Evolutionary conservation across 2,329 filamentous ascomycete species (phyloP), one percentile per base, ranked within the genome.

Genomic region (Xylaria sp.): DNA sequence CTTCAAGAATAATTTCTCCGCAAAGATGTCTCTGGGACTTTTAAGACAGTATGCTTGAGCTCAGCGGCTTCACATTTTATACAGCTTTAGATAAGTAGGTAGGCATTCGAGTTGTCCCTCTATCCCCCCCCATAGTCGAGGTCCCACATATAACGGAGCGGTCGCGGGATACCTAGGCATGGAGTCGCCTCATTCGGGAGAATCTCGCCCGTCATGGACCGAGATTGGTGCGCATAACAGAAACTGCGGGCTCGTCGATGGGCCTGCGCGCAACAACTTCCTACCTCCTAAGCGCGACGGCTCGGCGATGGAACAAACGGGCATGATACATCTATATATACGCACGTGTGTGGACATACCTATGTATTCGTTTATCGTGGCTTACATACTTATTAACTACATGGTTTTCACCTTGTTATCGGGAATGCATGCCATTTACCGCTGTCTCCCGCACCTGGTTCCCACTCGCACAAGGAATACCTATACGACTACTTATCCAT

Each of bases 181-280:
- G 29, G 50, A 45, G 52, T 37, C 48, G 39, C 48, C 50, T 43
- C 39, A 56, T 57, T 63, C 61, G 61, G 61, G 56, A 48, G 56
- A 60, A 60, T 63, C 56, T 45, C 40, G 34, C 26, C 54, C 60
- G 58, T 34, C 9, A 29, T 51, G 22, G 17, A 44, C 54, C 56
- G 56, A 41, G 40, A 63, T 63, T 63, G 61, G 61, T 47, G 61
- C 61, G 61, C 54, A 61, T 61, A 59, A 48, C 24, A n/a, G 37
- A 42, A 41, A 20, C 34, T 34, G 29, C 29, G 29, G 29, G 29
- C 29, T 7, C 6, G 29, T 34, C 11, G 29, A 34, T 34, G 29
- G 9, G 16, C 29, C 11, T 34, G 11, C 6, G 8, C 11, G 29
- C 8, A 13, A 34, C n/a, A n/a, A n/a, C n/a, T n/a, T n/a, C n/a